Percentiles rank a stretch among this genome's conserved stretches.
phyloP scores from a whole-genome alignment of 2,329 filamentous ascomycete genomes.

The Cercospora sp. region DNA sequence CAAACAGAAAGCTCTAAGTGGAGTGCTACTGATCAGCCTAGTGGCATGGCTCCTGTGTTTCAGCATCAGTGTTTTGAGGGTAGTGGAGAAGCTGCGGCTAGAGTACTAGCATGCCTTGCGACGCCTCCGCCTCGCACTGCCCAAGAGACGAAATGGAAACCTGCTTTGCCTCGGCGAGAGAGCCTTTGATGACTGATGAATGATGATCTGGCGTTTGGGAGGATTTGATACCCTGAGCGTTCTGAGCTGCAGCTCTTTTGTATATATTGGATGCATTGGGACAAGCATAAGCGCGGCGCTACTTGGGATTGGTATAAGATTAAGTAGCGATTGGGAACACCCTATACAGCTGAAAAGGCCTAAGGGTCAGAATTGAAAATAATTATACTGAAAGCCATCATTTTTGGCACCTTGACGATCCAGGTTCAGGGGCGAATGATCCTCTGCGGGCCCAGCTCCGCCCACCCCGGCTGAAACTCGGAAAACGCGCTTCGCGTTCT shows the following conservation, averaged over 20 bases:
- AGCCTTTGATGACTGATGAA: conserved; percentile 20
- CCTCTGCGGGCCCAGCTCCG: not conserved
- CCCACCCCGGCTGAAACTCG: not conserved
- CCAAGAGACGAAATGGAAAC: not conserved
- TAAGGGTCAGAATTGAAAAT: not conserved
- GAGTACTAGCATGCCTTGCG: conserved; percentile 22
- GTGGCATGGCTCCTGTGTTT: conserved; percentile 91
- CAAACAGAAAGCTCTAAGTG: conserved; percentile 70
- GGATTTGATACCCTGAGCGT: conserved; percentile 13
- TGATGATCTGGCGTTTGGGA: conserved; percentile 15
- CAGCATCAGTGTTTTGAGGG: conserved; percentile 64
- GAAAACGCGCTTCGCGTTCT: not conserved
- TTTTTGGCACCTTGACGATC: not conserved
- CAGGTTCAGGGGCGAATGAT: not conserved
- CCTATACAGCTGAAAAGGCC: conserved; percentile 1
- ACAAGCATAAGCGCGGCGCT: not conserved
- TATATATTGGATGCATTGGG: conserved; percentile 8
- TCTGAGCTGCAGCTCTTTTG: not conserved
- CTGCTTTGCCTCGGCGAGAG: not conserved
- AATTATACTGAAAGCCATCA: not conserved
- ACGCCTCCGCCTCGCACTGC: not conserved
- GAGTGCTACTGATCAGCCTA: conserved; percentile 76
- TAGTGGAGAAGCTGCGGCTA: conserved; percentile 41
- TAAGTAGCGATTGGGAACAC: not conserved
- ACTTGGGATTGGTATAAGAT: not conserved